phyloP scores from a whole-genome alignment of 2,329 filamentous ascomycete genomes.

The Calycina herbarum region DNA sequence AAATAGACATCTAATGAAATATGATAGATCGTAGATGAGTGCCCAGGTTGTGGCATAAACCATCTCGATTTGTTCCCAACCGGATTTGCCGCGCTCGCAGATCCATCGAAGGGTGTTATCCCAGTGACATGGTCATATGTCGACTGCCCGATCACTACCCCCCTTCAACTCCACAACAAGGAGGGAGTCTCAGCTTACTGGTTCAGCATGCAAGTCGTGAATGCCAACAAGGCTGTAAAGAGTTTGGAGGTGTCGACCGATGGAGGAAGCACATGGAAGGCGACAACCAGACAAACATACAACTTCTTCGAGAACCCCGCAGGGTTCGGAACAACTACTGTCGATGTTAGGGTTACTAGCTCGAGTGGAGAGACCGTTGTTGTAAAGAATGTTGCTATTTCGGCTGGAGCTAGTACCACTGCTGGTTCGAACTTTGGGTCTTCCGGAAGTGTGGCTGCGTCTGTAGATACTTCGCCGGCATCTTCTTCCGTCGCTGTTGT shows the following conservation, averaged over 20 bases:
- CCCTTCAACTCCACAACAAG: slow-evolving; percentile 54
- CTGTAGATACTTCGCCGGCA: slow-evolving; percentile 2
- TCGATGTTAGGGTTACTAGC: slow-evolving; percentile 58
- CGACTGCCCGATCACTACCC: slow-evolving; percentile 50
- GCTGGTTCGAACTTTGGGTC: slow-evolving; percentile 32
- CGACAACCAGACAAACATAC: slow-evolving; percentile 54
- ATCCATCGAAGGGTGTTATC: slow-evolving; percentile 48
- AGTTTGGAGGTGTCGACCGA: slow-evolving; percentile 62
- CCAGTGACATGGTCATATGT: slow-evolving; percentile 50
- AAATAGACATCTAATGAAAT: slow-evolving; percentile 8
- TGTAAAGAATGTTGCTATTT: slow-evolving; percentile 51
- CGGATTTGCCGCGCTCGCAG: slow-evolving; percentile 50
- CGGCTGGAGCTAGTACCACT: slow-evolving; percentile 20
- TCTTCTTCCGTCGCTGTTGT: slow-evolving; percentile 7
- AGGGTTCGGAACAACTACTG: slow-evolving; percentile 55
- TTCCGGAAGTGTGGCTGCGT: background rate
- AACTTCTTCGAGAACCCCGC: slow-evolving; percentile 62
- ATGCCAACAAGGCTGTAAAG: slow-evolving; percentile 56
- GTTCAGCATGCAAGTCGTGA: slow-evolving; percentile 66
- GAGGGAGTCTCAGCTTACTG: slow-evolving; percentile 51
- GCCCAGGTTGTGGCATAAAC: slow-evolving; percentile 53
- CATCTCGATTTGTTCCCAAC: slow-evolving; percentile 56
- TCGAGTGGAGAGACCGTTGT: slow-evolving; percentile 50
- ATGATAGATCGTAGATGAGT: slow-evolving; percentile 54
- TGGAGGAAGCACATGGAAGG: slow-evolving; percentile 57